Conservation (phyloP, 805 yeast genomes). For the Priceomyces castillae region DNA sequence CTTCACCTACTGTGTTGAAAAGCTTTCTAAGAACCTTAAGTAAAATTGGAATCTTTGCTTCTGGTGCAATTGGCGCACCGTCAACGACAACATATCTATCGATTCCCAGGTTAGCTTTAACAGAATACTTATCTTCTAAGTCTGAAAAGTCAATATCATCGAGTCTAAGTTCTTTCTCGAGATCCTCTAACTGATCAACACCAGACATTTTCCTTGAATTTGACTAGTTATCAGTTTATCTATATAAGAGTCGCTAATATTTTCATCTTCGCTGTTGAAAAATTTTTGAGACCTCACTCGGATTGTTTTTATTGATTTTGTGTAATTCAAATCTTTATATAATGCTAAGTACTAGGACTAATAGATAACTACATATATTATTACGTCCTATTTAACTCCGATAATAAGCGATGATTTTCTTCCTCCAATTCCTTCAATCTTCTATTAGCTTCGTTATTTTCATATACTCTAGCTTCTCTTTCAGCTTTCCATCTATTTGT, state of each 20-base stretch:
- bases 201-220: constrained; percentile 16
- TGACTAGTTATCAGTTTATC: background rate
- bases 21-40: constrained; percentile 82
- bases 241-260: background rate
- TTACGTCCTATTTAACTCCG: constrained; percentile 5
- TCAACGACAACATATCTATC: constrained; percentile 84
- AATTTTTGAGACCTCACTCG: constrained; percentile 9
- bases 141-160: constrained; percentile 77
- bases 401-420: constrained; percentile 46
- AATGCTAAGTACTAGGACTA: background rate
- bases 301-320: background rate
- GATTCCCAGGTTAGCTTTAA: constrained; percentile 54
- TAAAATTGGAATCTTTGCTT: constrained; percentile 76
- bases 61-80: constrained; percentile 96
- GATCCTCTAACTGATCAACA: constrained; percentile 25
- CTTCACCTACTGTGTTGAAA: constrained; percentile 73
- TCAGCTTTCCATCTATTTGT: constrained; percentile 67
- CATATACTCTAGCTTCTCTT: constrained; percentile 65
- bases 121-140: constrained; percentile 71
- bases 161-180: constrained; percentile 38
- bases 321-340: background rate
- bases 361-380: background rate
- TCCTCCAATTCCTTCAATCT: constrained; percentile 52
- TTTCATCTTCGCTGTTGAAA: constrained; percentile 12
- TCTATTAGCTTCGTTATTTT: constrained; percentile 52